These are phyloP conservation scores for Myxozyma udenii DNA, from an alignment of 805 yeast genomes.

Conservation along the genomic window DNA sequence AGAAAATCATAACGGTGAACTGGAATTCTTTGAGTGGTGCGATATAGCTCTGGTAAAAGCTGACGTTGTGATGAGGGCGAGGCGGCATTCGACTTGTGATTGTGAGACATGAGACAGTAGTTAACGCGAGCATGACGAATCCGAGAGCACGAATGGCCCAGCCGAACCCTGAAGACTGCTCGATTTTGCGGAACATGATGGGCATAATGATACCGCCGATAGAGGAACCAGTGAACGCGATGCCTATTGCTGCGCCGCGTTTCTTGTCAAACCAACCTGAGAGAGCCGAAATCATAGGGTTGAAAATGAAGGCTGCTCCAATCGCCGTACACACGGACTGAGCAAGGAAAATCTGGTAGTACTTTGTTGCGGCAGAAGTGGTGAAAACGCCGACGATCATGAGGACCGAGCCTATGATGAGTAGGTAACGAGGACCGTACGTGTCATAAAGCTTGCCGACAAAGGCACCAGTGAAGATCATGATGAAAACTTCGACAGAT, in stretches of 20 bases:
- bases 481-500: constrained; percentile 34
- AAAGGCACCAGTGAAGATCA: constrained; percentile 31
- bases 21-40: constrained; percentile 33
- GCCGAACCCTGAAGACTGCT: constrained; percentile 47
- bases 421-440: constrained; percentile 32
- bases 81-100: constrained; percentile 32
- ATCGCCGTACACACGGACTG: constrained; percentile 53
- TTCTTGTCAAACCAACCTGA: constrained; percentile 46
- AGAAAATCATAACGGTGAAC: constrained; percentile 32
- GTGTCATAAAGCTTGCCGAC: constrained; percentile 35
- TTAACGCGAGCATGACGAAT: constrained; percentile 42
- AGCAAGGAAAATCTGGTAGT: constrained; percentile 53
- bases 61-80: not conserved
- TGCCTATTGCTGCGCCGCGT: constrained; percentile 47
- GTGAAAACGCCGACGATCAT: constrained; percentile 35
- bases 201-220: constrained; percentile 52
- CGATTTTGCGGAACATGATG: constrained; percentile 44
- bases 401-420: constrained; percentile 29
- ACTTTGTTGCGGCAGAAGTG: constrained; percentile 39
- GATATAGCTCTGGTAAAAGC: constrained; percentile 3
- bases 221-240: constrained; percentile 51
- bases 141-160: constrained; percentile 55
- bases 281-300: constrained; percentile 45
- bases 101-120: constrained; percentile 27
- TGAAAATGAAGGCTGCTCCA: constrained; percentile 45